Evolutionary conservation across 31 red algal genomes (phyloP), one percentile per base, ranked within the genome.

Genomic region (Odonthalia washingtoniensis): DNA sequence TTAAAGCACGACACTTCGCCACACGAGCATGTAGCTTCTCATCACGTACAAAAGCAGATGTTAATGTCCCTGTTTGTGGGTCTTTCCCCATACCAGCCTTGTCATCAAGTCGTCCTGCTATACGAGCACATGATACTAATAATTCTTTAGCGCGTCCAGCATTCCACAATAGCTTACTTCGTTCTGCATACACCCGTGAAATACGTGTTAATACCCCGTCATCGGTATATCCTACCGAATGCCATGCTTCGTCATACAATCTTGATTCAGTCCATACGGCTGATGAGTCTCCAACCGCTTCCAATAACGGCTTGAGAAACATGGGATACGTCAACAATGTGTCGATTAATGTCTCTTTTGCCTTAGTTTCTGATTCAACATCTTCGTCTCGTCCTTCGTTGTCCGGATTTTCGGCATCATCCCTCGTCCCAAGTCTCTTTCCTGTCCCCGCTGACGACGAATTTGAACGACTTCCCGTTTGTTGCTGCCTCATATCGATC

Each of bases 131-230:
- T 40, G 70, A 53, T 5, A 76, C 64, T 1, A 94, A 74, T 66
- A 94, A 32, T 17, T 76, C 45, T 44, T 84, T 89, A 49, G 70
- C 77, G 1, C 72, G 49, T 31, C 40, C 31, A 28, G 91, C 82
- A 67, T 90, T 94, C 92, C 92, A 94, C 72, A 94, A 37, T 44
- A 86, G 26, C 66, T 94, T 94, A 49, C 81, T 86, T 2, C 86
- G 57, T 45, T 89, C 92, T 24, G 92, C 92, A 49, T 94, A 94
- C 39, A 94, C 82, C 76, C 86, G 86, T 44, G 70, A 49, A 16
- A 94, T 94, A 9, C 92, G 92, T 46, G 82, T 40, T 5, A 94
- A 77, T 24, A 94, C 86, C 18, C 87, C 92, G 18, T 70, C 65
- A 65, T 84, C 74, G 21, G 60, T 75, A 69, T 84, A 84, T 68